Evolutionary conservation across 2,329 filamentous ascomycete genomes (phyloP).

Genomic region (Colletotrichum sp.): DNA sequence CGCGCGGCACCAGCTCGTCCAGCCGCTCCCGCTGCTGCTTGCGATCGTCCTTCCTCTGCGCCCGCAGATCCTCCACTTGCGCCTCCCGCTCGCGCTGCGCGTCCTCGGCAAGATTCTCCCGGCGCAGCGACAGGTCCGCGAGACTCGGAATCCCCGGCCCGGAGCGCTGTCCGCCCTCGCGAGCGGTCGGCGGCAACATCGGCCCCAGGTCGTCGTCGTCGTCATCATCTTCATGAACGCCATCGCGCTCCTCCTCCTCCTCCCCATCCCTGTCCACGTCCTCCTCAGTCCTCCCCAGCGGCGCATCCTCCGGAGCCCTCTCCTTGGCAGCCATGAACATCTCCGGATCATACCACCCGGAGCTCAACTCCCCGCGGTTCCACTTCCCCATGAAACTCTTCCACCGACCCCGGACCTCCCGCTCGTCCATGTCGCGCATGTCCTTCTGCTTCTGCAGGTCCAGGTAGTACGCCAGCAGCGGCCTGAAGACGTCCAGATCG

Average conservation of each 20-base stretch:
- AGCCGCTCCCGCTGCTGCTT: slow-evolving; percentile 72
- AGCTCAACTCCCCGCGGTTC: slow-evolving; percentile 86
- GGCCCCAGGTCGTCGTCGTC: slow-evolving; percentile 68
- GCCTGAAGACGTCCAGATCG: slow-evolving; percentile 69
- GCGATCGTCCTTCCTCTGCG: slow-evolving; percentile 69
- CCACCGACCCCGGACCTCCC: slow-evolving; percentile 85
- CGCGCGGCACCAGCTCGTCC: slow-evolving; percentile 83
- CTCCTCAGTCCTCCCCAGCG: background rate
- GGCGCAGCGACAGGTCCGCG: slow-evolving; percentile 73
- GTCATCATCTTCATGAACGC: slow-evolving; percentile 46
- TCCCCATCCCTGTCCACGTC: slow-evolving; percentile 9
- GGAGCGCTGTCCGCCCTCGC: slow-evolving; percentile 28
- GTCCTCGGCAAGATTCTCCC: slow-evolving; percentile 56
- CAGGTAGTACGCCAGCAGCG: slow-evolving; percentile 83
- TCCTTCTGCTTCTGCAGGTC: slow-evolving; percentile 84
- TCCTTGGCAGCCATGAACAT: slow-evolving; percentile 56
- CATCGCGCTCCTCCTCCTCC: slow-evolving; percentile 26
- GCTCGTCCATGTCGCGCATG: slow-evolving; percentile 71
- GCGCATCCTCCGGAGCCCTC: slow-evolving; percentile 21
- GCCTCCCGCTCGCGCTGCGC: slow-evolving; percentile 49
- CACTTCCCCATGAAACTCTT: slow-evolving; percentile 92
- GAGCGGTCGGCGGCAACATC: slow-evolving; percentile 37
- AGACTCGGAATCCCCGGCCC: slow-evolving; percentile 73
- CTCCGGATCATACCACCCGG: slow-evolving; percentile 91
- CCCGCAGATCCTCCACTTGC: slow-evolving; percentile 58